These are phyloP conservation scores for Nicotiana knightiana DNA, from an alignment of 257 asterid genomes.

Conservation along the genomic window DNA sequence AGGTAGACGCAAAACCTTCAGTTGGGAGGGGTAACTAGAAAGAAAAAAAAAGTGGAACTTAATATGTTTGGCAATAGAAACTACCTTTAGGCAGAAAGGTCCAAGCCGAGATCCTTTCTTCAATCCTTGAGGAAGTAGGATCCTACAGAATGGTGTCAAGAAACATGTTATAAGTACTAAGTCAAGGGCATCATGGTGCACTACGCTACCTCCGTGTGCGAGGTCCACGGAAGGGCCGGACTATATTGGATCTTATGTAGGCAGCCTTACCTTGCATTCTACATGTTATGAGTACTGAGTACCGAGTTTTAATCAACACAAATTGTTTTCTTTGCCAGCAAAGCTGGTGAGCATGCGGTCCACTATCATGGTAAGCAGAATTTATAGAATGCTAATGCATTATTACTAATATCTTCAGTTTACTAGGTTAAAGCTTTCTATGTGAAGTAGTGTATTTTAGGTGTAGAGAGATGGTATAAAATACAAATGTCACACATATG, in stretches of 20 bases:
- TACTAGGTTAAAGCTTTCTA: background rate
- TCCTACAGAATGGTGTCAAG: slow-evolving; percentile 30
- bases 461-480: background rate
- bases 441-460: background rate
- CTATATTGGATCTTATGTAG: too few species aligned
- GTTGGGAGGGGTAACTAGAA: background rate
- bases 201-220: too few species aligned
- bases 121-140: slow-evolving; percentile 50
- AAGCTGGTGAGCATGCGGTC: background rate
- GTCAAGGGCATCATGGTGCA: too few species aligned
- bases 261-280: too few species aligned
- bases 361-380: background rate
- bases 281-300: background rate
- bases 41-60: slow-evolving; percentile 7
- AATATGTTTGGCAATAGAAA: background rate
- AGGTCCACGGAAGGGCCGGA: too few species aligned
- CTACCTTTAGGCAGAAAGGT: slow-evolving; percentile 80
- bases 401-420: background rate
- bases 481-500: background rate
- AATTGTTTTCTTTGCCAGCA: background rate
- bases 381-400: background rate
- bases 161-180: background rate
- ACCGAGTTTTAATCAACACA: background rate
- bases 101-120: slow-evolving; percentile 83
- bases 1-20: background rate